phyloP scores from a whole-genome alignment of 208 protist species.

The Herpetomonas samuelpessoai region DNA sequence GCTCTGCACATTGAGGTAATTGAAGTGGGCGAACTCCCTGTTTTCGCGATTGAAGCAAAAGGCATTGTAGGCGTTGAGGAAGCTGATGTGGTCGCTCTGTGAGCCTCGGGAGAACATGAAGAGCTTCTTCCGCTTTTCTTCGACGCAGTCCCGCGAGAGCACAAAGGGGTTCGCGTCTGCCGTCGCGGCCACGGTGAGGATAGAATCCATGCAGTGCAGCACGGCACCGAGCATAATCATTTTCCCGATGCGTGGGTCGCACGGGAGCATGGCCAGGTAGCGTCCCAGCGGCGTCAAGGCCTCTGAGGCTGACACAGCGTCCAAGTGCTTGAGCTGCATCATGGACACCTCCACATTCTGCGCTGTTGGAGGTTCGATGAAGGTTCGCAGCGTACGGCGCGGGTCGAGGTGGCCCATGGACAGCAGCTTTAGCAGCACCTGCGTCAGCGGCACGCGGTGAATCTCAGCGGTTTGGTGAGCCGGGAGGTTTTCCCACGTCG shows the following conservation, averaged over 20 bases:
- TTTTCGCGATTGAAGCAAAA: conserved; percentile 48
- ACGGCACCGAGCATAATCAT: conserved; percentile 94
- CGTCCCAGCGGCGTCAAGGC: conserved; percentile 84
- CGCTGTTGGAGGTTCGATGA: conserved; percentile 68
- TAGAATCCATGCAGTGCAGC: conserved; percentile 91
- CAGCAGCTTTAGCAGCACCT: conserved; percentile 88
- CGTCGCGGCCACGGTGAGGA: conserved; percentile 93
- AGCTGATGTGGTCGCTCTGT: conserved; percentile 81
- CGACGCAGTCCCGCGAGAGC: conserved; percentile 31
- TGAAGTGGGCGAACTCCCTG: conserved; percentile 40
- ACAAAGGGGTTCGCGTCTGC: conserved; percentile 70
- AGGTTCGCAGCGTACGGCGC: conserved; percentile 64
- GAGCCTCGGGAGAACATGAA: conserved; percentile 53
- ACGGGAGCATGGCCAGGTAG: conserved; percentile 83
- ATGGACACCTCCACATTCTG: conserved; percentile 65
- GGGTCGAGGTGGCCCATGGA: conserved; percentile 64
- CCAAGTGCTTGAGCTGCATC: conserved; percentile 54
- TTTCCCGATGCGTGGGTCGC: conserved; percentile 88
- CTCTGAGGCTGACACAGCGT: conserved; percentile 46
- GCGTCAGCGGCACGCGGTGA: conserved; percentile 90
- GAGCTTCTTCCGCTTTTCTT: conserved; percentile 46
- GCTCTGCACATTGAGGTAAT: conserved; percentile 53
- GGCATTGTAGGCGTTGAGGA: conserved; percentile 86
- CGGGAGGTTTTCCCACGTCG: conserved; percentile 52
- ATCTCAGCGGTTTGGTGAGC: conserved; percentile 92